These are phyloP conservation scores for Lichenothelia convexa DNA, from an alignment of 495 filamentous ascomycete species.

Conservation along the genomic window DNA sequence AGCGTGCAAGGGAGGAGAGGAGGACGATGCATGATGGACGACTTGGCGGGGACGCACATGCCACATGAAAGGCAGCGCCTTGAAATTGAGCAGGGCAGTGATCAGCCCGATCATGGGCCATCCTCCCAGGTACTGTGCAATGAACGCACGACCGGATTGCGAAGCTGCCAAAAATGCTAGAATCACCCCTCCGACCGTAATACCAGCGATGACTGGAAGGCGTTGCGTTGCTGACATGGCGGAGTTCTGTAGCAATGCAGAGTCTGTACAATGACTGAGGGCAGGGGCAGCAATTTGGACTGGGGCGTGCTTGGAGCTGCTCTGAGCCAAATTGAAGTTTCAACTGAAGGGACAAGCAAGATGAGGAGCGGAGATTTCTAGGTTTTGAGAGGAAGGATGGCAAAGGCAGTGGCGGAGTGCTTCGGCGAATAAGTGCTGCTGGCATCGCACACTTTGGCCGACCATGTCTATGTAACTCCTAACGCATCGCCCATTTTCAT, in stretches of 20 bases:
- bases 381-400: too few species aligned
- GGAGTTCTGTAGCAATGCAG: not conserved
- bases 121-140: slow-evolving; percentile 7
- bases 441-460: too few species aligned
- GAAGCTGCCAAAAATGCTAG: not conserved
- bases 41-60: slow-evolving; percentile 41
- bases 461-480: too few species aligned
- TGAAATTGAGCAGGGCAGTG: slow-evolving; percentile 42
- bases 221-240: not conserved
- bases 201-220: not conserved
- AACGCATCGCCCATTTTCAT: too few species aligned
- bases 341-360: too few species aligned
- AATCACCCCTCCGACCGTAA: not conserved
- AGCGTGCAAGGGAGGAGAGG: not conserved
- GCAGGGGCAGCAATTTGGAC: not conserved
- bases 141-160: slow-evolving; percentile 1
- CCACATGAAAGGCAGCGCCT: slow-evolving; percentile 60
- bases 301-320: not conserved
- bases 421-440: too few species aligned
- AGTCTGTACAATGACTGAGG: too few species aligned
- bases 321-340: too few species aligned
- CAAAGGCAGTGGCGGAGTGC: too few species aligned
- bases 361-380: too few species aligned
- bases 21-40: not conserved
- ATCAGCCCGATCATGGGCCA: slow-evolving; percentile 37